phyloP scores from a whole-genome alignment of 148 eudicot species.

The Diospyros kaki region DNA sequence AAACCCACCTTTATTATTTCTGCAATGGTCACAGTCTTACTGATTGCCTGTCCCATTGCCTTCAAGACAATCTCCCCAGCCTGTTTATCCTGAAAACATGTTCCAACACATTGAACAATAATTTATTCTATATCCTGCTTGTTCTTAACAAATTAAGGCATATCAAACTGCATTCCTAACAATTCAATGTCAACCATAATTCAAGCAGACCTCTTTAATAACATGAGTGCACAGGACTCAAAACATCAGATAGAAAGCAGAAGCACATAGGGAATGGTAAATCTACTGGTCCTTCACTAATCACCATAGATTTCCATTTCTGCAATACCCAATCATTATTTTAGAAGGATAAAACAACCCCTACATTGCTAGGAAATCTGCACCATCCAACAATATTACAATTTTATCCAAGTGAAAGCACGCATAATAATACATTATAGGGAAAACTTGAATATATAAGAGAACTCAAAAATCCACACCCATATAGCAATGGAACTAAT shows the following conservation, averaged over 20 bases:
- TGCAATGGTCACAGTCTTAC: slow-evolving; percentile 19
- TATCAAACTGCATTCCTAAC: background rate
- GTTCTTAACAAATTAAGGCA: background rate
- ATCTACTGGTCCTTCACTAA: background rate
- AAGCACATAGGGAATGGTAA: background rate
- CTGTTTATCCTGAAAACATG: slow-evolving; percentile 12
- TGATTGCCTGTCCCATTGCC: slow-evolving; percentile 22
- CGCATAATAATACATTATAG: background rate
- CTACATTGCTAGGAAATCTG: background rate
- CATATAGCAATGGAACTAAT: no score
- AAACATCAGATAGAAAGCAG: background rate
- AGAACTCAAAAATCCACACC: background rate
- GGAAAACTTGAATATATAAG: background rate
- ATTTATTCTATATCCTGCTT: background rate
- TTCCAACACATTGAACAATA: background rate
- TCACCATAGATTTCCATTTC: background rate
- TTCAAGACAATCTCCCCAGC: slow-evolving; percentile 12
- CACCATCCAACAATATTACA: background rate
- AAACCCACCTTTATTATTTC: slow-evolving; percentile 19
- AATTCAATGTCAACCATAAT: background rate
- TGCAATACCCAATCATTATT: background rate
- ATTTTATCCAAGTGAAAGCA: background rate
- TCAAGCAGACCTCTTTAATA: background rate
- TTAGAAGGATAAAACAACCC: background rate
- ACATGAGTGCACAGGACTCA: background rate